Evolutionary conservation across 176 grass and related monocot species (phyloP), one percentile per base, ranked within the genome.

Genomic region (Rhynchospora breviuscula): DNA sequence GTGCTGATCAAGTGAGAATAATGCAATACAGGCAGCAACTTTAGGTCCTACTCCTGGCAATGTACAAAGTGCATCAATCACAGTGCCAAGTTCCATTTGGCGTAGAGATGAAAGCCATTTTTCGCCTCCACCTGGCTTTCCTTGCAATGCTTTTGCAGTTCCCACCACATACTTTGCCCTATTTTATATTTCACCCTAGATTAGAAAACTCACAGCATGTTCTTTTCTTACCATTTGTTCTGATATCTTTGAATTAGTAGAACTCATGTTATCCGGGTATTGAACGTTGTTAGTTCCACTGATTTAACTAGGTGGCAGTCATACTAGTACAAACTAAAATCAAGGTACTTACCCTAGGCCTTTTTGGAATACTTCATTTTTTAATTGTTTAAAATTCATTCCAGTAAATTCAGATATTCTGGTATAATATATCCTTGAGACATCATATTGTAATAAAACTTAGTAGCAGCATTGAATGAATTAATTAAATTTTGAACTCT

Each of bases 1-100:
- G 62, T 98, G 91, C 84, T 98, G 87, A 80, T 98, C 91, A 35
- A 98, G 92, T 44, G 96, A 98, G 88, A 98, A 98, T 18, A 98
- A 87, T 74, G 91, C 91, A 85, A 98, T 91, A 81, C 91, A 98
- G 59, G 96, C 89, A 71, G 96, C 96, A 63, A 98, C 93, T 88
- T 95, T 95, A 35, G 96, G 93, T 43, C 96, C 93, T 63, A 98
- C 96, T 64, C 96, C 96, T 14, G 91, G 93, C 47, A 98, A 86
- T 79, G 86, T 95, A 74, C 96, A 98, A 86, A 98, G 96, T 8
- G 89, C 89, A n/a, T 91, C 87, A 40, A 98, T 89, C 80, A 93
- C 93, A 78, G 89, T 84, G 3, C 74, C 60, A 85, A 95, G 89
- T 33, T 98, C 91, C 70, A 63, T 84, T 13, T 73, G 58, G 59